Evolutionary conservation across 2,329 filamentous ascomycete genomes (phyloP), one percentile per base, ranked within the genome.

Genomic region (Nothophaeocryptopus gaeumannii): DNA sequence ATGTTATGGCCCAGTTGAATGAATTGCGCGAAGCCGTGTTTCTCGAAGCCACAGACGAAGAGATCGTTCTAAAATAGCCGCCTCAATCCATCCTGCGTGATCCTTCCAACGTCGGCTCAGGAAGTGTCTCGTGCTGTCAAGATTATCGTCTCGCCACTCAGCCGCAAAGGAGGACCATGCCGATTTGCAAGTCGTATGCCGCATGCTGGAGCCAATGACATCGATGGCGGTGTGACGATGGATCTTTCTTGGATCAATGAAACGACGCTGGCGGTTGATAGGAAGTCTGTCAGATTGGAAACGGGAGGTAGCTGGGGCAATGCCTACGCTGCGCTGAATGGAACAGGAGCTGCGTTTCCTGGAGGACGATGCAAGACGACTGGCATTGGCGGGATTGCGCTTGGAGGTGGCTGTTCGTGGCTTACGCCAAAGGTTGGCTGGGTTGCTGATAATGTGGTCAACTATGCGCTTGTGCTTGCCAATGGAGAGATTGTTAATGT

Each of bases 321-420:
- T 14, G 70, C 78, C 1, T 75, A 72, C 34, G 40, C 53, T 1
- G 53, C 44, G 1, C 65, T 78, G 0, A 73, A 76, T 16, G 46
- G 42, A 8, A 47, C 33, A 13, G 29, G 47, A 30, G 34, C 42
- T 32, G 41, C 40, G 15, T 30, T 46, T 10, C 37, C 51, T 26
- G 42, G 44, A 7, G 50, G 8, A 58, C 62, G 46, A 31, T 39
- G 39, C 30, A 36, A 48, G 39, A 40, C 16, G 16, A 39, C 39
- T 8, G 74, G 74, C 9, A 72, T 78, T 1, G 66, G 69, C 3
- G 76, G 76, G 1, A 64, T 76, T 20, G 55, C 72, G 3, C 68
- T 77, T 0, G 74, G 74, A n/a, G 62, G 62, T 16, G 78, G 78
- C 5, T 72, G 77, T 20, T 75, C 73, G 0, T 79, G 70, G 63